These are phyloP conservation scores for Vanilla planifolia DNA, from an alignment of 106 monocot species.

Conservation along the genomic window DNA sequence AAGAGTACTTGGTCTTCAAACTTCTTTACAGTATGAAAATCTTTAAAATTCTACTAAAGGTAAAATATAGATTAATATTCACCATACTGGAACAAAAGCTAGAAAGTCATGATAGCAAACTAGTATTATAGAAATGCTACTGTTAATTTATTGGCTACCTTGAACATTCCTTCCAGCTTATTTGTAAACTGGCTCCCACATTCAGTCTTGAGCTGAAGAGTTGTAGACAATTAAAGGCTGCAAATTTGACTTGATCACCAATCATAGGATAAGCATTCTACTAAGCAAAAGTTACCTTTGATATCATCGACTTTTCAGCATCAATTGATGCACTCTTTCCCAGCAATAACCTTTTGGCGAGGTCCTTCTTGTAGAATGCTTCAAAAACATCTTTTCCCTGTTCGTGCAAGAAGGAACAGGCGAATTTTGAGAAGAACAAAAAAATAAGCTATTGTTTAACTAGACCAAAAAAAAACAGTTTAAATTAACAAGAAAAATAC, in stretches of 20 bases:
- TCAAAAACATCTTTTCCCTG: constrained; percentile 99
- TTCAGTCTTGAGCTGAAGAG: constrained; percentile 89
- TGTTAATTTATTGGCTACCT: too few relatives aligned
- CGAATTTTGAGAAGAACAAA: too few relatives aligned
- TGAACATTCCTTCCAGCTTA: constrained; percentile 98
- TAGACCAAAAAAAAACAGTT: too few relatives aligned
- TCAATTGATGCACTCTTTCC: constrained; percentile 98
- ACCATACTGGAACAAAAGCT: too few relatives aligned
- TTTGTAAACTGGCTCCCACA: constrained; percentile 98
- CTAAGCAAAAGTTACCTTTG: constrained; percentile 47
- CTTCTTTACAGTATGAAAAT: too few relatives aligned
- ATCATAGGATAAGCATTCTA: not conserved
- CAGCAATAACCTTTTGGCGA: constrained; percentile 86
- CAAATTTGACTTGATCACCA: constrained; percentile 9
- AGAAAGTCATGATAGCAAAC: too few relatives aligned
- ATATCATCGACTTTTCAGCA: constrained; percentile 99
- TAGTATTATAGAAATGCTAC: too few relatives aligned
- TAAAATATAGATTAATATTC: too few relatives aligned
- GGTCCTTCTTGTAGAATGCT: constrained; percentile 99
- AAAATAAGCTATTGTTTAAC: too few relatives aligned
- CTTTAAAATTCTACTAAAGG: too few relatives aligned
- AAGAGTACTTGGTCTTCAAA: too few relatives aligned
- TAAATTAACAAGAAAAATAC: too few relatives aligned
- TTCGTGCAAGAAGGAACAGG: not conserved
- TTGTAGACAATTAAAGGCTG: not conserved